Percentiles rank a stretch among this genome's conserved stretches.
Evolutionary conservation across 768 basidiomycete genomes (phyloP).

Genomic region (Porpolomopsis calyptriformis): DNA sequence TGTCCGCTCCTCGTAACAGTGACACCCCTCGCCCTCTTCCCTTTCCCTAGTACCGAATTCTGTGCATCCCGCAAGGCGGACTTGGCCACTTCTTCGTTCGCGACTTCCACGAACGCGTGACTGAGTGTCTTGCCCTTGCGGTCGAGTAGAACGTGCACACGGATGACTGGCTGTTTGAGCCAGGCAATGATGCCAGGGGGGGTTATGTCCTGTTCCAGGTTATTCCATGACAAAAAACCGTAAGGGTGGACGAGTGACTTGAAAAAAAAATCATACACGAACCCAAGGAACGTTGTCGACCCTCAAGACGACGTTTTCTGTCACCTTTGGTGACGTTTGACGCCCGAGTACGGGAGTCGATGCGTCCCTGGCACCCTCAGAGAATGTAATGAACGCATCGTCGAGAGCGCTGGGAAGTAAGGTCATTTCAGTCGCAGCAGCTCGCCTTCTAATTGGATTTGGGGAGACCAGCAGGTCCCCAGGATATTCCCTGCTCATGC

Average conservation of each 20-base stretch:
- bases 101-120: conserved; percentile 75
- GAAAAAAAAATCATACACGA: conserved; percentile 14
- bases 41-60: conserved; percentile 58
- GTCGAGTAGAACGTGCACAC: conserved; percentile 73
- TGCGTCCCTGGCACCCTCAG: background rate
- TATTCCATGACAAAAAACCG: background rate
- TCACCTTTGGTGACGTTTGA: background rate
- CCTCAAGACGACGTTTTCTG: conserved; percentile 52
- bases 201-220: conserved; percentile 58
- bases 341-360: conserved; percentile 3
- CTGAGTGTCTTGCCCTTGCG: conserved; percentile 74
- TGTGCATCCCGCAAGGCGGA: conserved; percentile 45
- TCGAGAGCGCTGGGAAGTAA: conserved; percentile 11
- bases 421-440: conserved; percentile 6
- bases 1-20: conserved; percentile 74
- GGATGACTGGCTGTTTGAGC: conserved; percentile 59
- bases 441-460: conserved; percentile 2
- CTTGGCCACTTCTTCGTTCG: conserved; percentile 48
- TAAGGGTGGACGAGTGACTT: background rate
- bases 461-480: conserved; percentile 27
- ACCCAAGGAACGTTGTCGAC: conserved; percentile 91
- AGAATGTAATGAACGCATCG: background rate
- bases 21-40: conserved; percentile 71
- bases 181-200: conserved; percentile 59
- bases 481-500: conserved; percentile 18